Conservation (phyloP, 2,329 filamentous ascomycete species). For the Zymoseptoria pseudotritici region DNA sequence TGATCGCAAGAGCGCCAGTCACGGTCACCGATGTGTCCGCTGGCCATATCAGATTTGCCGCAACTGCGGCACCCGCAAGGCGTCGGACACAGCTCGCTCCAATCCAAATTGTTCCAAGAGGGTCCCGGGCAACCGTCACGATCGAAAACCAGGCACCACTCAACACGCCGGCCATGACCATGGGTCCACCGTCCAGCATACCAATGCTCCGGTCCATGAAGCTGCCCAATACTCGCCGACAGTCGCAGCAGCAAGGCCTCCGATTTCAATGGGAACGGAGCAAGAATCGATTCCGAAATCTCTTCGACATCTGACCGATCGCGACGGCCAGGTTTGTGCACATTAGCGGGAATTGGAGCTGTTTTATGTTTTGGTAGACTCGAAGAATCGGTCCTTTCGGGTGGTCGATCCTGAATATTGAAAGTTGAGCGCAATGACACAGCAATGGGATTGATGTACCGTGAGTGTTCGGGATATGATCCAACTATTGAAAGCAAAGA, state of each 20-base stretch:
- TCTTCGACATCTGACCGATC: background rate
- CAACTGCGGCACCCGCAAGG: background rate
- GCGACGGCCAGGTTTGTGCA: background rate
- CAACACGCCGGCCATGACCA: background rate
- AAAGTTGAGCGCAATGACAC: background rate
- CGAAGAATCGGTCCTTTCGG: too few relatives aligned
- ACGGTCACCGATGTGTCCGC: background rate
- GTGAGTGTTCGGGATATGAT: too few relatives aligned
- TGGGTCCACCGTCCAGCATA: background rate
- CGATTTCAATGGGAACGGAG: background rate
- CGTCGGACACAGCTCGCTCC: background rate
- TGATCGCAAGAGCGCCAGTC: background rate
- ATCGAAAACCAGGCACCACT: background rate
- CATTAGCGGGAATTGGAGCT: background rate
- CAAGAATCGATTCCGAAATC: background rate
- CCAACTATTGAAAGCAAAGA: too few relatives aligned
- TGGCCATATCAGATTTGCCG: background rate
- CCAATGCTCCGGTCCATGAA: background rate
- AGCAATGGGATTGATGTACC: too few relatives aligned
- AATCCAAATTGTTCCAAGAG: background rate
- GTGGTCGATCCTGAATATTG: background rate
- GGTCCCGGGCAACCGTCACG: background rate
- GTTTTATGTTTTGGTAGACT: background rate
- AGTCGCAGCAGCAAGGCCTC: background rate
- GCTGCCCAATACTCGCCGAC: background rate